Evolutionary conservation across 768 basidiomycete genomes (phyloP).

Genomic region (Panellus pusillus): DNA sequence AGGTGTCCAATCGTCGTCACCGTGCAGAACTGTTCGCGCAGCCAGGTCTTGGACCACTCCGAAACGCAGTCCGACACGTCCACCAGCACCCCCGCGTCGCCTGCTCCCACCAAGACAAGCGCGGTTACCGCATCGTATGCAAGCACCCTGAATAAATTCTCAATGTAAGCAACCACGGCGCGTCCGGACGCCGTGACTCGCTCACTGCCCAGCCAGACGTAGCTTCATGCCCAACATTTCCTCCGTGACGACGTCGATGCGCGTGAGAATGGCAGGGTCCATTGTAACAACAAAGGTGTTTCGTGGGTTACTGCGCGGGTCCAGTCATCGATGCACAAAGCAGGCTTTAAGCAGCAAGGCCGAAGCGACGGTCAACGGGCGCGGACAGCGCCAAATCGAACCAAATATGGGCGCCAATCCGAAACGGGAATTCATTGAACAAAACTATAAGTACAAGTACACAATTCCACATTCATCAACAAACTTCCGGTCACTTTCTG

Average conservation of each 20-base stretch:
- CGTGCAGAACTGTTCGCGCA: constrained; percentile 48
- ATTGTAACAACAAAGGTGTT: constrained; percentile 21
- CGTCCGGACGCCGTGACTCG: constrained; percentile 1
- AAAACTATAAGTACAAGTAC: background rate
- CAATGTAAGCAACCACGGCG: background rate
- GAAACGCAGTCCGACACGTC: constrained; percentile 57
- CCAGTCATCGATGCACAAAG: too few species aligned
- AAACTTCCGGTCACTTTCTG: background rate
- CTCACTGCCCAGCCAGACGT: constrained; percentile 60
- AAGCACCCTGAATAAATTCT: constrained; percentile 44
- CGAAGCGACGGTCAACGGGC: background rate
- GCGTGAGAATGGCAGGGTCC: constrained; percentile 46
- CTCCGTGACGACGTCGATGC: constrained; percentile 40
- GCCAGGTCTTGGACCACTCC: constrained; percentile 43
- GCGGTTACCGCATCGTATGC: constrained; percentile 52
- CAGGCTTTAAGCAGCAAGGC: too few species aligned
- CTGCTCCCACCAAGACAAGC: constrained; percentile 49
- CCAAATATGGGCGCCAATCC: constrained; percentile 3
- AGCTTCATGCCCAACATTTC: constrained; percentile 50
- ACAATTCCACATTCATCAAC: background rate
- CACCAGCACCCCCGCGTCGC: constrained; percentile 51
- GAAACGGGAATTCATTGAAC: background rate
- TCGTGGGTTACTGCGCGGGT: too few species aligned
- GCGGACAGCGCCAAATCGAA: background rate
- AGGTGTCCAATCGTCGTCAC: constrained; percentile 61